Conservation (phyloP, 2,329 filamentous ascomycete species). For the Cercospora sp. region DNA sequence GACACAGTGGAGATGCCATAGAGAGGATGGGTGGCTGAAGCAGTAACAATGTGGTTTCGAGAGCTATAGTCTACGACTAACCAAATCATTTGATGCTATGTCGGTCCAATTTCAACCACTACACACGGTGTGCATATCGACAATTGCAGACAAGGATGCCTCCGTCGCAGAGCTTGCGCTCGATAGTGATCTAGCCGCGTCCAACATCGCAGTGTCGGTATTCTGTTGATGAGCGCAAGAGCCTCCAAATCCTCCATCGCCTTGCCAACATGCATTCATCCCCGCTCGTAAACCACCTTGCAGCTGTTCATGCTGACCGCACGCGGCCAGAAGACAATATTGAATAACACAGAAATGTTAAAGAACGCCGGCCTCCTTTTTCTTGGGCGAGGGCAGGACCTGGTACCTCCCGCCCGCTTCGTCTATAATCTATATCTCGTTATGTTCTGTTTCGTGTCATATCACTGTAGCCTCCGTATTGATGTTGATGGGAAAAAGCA, state of each 20-base stretch:
- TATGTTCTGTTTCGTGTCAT: constrained; percentile 18
- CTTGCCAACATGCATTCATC: constrained; percentile 8
- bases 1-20: background rate
- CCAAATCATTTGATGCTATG: background rate
- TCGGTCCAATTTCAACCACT: background rate
- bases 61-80: background rate
- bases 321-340: background rate
- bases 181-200: constrained; percentile 3
- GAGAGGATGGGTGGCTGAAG: background rate
- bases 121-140: background rate
- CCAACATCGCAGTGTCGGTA: constrained; percentile 1
- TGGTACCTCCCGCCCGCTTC: constrained; percentile 3
- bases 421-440: constrained; percentile 19
- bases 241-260: background rate
- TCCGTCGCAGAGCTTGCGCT: constrained; percentile 4
- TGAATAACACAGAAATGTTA: constrained; percentile 3
- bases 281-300: constrained; percentile 7
- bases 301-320: background rate
- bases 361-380: constrained; percentile 11
- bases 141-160: background rate
- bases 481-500: constrained; percentile 9
- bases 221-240: background rate
- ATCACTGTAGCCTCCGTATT: constrained; percentile 13
- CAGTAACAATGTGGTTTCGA: background rate
- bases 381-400: constrained; percentile 3